A percentile compares a stretch with the other conserved stretches of the same genome.
phyloP scores from a whole-genome alignment of 768 basidiomycete species.

The Dentipellis sp. region DNA sequence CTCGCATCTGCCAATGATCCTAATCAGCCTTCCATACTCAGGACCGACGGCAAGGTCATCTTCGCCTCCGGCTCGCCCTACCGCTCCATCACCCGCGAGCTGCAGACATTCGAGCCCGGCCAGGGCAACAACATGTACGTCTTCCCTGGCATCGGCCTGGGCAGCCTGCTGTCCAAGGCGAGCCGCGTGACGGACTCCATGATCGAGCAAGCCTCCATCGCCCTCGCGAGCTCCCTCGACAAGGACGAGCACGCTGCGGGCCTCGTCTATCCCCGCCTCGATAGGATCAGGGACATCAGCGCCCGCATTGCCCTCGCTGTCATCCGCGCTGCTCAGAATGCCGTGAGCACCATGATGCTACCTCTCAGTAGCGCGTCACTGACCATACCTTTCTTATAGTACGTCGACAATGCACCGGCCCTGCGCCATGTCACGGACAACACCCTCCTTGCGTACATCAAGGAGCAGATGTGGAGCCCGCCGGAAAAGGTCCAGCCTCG shows the following conservation, averaged over 20 bases:
- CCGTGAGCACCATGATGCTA: constrained; percentile 32
- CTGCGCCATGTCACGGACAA: constrained; percentile 49
- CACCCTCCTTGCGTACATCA: constrained; percentile 45
- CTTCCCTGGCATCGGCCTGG: constrained; percentile 72
- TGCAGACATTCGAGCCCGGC: constrained; percentile 58
- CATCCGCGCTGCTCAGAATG: constrained; percentile 72
- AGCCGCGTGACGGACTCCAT: constrained; percentile 71
- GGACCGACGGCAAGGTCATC: constrained; percentile 54
- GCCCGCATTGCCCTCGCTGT: constrained; percentile 64
- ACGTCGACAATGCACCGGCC: constrained; percentile 21
- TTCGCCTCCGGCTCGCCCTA: constrained; percentile 91
- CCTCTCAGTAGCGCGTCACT: neutral
- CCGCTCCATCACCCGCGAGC: constrained; percentile 47
- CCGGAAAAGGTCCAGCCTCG: neutral
- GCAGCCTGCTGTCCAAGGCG: constrained; percentile 65
- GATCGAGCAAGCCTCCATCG: constrained; percentile 82
- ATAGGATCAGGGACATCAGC: constrained; percentile 82
- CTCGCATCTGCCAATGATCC: neutral
- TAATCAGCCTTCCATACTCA: neutral
- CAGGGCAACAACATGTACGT: constrained; percentile 97
- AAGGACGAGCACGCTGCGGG: constrained; percentile 54
- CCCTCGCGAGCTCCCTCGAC: constrained; percentile 66
- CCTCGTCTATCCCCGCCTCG: constrained; percentile 77
- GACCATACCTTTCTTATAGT: constrained; percentile 11
- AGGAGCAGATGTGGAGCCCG: constrained; percentile 69